A percentile compares a stretch with the other conserved stretches of the same genome.
These are phyloP conservation scores for Sphagnum tenellum DNA, from an alignment of 225 moss, liverwort and hornwort genomes.

Conservation along the genomic window DNA sequence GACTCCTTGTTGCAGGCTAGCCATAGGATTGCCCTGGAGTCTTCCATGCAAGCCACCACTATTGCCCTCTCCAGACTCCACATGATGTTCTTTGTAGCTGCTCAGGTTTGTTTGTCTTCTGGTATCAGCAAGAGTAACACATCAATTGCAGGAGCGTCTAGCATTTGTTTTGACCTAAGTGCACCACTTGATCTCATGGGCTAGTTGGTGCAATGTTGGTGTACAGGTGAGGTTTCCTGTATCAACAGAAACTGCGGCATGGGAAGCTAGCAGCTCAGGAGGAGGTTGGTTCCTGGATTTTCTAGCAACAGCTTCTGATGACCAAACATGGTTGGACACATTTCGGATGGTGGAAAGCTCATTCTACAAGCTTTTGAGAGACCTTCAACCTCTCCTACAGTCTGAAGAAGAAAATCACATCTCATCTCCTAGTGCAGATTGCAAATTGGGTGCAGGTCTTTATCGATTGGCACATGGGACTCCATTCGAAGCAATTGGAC, in stretches of 20 bases:
- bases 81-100: conserved; percentile 2
- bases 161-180: too few relatives aligned
- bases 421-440: not conserved
- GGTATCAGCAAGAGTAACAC: too few relatives aligned
- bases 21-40: not conserved
- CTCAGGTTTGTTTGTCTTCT: not conserved
- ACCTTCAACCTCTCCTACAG: not conserved
- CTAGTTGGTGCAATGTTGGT: too few relatives aligned
- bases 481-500: not conserved
- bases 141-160: too few relatives aligned
- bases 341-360: not conserved
- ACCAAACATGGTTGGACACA: not conserved
- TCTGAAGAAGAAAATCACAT: not conserved
- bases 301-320: not conserved
- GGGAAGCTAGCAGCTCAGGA: too few relatives aligned
- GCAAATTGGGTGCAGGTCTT: conserved; percentile 2
- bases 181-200: too few relatives aligned
- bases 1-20: not conserved
- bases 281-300: not conserved
- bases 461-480: conserved; percentile 2
- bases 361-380: not conserved
- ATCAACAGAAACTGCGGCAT: too few relatives aligned
- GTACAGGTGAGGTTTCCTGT: not conserved
- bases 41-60: conserved; percentile 1
- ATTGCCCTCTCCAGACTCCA: conserved; percentile 3